Evolutionary conservation across 2,329 filamentous ascomycete species (phyloP).

Genomic region (Ascocoryne sarcoides): DNA sequence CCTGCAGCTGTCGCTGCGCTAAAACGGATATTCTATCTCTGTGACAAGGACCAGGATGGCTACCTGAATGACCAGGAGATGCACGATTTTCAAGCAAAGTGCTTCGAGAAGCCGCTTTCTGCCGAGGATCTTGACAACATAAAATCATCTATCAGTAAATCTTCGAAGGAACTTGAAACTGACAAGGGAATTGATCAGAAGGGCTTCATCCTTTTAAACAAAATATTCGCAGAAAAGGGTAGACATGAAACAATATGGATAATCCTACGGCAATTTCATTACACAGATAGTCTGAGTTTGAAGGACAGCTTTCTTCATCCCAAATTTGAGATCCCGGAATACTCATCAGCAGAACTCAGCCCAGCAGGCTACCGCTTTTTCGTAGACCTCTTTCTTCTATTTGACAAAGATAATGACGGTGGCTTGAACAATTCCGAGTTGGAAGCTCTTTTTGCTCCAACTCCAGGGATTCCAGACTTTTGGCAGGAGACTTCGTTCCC

Average conservation of each 20-base stretch:
- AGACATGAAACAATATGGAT: conserved; percentile 98
- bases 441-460: conserved; percentile 80
- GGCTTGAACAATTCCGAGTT: conserved; percentile 83
- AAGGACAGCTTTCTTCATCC: conserved; percentile 88
- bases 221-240: conserved; percentile 93
- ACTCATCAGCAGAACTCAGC: conserved; percentile 86
- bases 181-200: conserved; percentile 68
- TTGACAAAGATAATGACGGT: conserved; percentile 96
- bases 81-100: conserved; percentile 80
- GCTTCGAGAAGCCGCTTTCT: conserved; percentile 80
- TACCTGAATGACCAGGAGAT: conserved; percentile 86
- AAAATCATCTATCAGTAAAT: conserved; percentile 73
- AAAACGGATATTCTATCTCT: conserved; percentile 87
- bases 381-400: conserved; percentile 88
- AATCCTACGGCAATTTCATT: conserved; percentile 88
- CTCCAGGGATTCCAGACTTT: conserved; percentile 75
- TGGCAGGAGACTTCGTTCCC: conserved; percentile 90
- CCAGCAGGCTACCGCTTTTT: conserved; percentile 95
- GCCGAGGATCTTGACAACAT: conserved; percentile 81
- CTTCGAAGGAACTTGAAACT: conserved; percentile 51
- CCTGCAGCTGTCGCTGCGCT: conserved; percentile 80
- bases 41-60: conserved; percentile 93
- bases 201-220: conserved; percentile 86
- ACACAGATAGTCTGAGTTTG: conserved; percentile 88
- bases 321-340: conserved; percentile 88